Conservation (phyloP, 371 early-diverging fungal species). For the Umbelopsis sp. region DNA sequence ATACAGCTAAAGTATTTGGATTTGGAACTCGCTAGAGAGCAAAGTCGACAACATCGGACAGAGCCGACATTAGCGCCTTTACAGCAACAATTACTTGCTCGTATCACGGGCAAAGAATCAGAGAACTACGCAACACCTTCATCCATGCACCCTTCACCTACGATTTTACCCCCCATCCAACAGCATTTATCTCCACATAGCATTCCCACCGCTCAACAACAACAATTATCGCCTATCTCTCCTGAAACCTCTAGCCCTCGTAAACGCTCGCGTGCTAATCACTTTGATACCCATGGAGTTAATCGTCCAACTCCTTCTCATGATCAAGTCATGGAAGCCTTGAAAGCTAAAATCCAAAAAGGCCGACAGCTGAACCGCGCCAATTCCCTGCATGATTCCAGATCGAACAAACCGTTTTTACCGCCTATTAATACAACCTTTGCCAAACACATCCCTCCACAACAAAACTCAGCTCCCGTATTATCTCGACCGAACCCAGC, state of each 20-base stretch:
- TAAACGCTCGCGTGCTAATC: conserved; percentile 15
- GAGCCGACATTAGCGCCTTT: conserved; percentile 26
- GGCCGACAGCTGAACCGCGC: conserved; percentile 23
- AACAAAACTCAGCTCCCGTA: conserved; percentile 9
- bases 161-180: conserved; percentile 22
- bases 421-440: conserved; percentile 46
- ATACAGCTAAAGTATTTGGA: conserved; percentile 42
- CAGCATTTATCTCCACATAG: conserved; percentile 22
- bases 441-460: conserved; percentile 15
- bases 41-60: conserved; percentile 22
- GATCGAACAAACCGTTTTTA: conserved; percentile 34
- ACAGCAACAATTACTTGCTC: conserved; percentile 43
- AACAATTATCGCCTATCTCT: conserved; percentile 25
- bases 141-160: conserved; percentile 21
- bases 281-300: conserved; percentile 17
- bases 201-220: conserved; percentile 1
- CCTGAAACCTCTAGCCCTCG: conserved; percentile 17
- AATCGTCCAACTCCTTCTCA: conserved; percentile 25
- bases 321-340: conserved; percentile 50
- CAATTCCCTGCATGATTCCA: conserved; percentile 21
- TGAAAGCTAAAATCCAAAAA: conserved; percentile 50
- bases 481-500: conserved; percentile 3
- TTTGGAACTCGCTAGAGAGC: conserved; percentile 38
- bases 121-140: conserved; percentile 10
- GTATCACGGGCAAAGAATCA: conserved; percentile 32